Evolutionary conservation across 2,329 filamentous ascomycete genomes (phyloP), one percentile per base, ranked within the genome.

Genomic region (Chalaropsis ovoidea): DNA sequence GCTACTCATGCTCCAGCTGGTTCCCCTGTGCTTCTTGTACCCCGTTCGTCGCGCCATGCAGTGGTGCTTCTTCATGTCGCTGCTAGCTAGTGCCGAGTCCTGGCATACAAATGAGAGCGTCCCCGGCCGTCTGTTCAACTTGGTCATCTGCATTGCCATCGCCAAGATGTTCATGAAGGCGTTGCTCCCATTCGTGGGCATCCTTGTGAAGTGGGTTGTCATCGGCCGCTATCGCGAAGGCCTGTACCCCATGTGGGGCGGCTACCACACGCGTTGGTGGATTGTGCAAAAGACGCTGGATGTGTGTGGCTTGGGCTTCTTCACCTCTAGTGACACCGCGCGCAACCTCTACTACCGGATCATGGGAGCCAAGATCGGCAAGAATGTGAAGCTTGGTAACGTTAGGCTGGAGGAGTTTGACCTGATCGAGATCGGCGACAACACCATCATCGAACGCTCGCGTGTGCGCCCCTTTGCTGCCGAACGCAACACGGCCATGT

Each of bases 191-290:
- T 71, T 78, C 31, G 47, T 78, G 24, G 80, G 77, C n/a, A 81
- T 84, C 27, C 49, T 73, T 2, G 74, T 77, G 61, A 84, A 84
- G 70, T 84, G 81, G 82, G 56, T 79, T 5, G 74, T 84, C 63
- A 79, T 84, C 52, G 82, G 82, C 11, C 76, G 77, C 0, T 79
- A 82, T 70, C 75, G 73, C 43, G 76, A 81, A 70, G 82, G 82
- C 0, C 70, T 82, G 1, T 83, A 80, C 69, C 81, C 82, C 1
- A 84, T 84, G 81, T 84, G 82, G 82, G 81, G 80, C 1, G 68
- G 71, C 0, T 84, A 83, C 69, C 81, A 84, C 70, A 83, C 80
- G 0, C 75, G 80, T 8, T 84, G 82, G 82, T 84, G 82, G 82
- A 69, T 84, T 65, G 77, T 78, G 1, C 78, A 84, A 70, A 84